phyloP scores from a whole-genome alignment of 441 rosid genomes.

The Jatropha podagrica region DNA sequence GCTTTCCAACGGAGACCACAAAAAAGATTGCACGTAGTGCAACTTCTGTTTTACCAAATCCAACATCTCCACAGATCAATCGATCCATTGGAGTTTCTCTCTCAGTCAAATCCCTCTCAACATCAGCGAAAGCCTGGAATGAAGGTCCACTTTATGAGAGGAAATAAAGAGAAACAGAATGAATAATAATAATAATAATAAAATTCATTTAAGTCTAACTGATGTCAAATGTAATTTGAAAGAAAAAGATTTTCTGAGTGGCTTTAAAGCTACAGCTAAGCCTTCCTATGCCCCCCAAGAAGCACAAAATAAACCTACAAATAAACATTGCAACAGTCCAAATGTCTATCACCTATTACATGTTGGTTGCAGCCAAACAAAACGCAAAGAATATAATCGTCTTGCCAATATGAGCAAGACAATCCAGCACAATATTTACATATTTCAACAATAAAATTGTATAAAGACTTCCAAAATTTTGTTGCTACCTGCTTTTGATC shows the following conservation, averaged over 20 bases:
- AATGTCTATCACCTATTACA: not conserved
- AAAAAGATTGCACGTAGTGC: slow-evolving; percentile 92
- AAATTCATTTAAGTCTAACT: not conserved
- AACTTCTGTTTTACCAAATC: slow-evolving; percentile 99
- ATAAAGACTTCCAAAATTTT: slow-evolving; percentile 3
- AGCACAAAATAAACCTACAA: not conserved
- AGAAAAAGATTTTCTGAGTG: not conserved
- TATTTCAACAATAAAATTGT: slow-evolving; percentile 7
- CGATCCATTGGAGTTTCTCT: slow-evolving; percentile 98
- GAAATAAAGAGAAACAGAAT: not conserved
- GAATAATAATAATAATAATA: not conserved
- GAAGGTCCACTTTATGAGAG: slow-evolving; percentile 25
- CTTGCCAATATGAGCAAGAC: not conserved
- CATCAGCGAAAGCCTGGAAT: slow-evolving; percentile 90
- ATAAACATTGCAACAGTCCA: not conserved
- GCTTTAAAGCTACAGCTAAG: slow-evolving; percentile 8
- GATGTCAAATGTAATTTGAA: not conserved
- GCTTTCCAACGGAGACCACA: slow-evolving; percentile 85
- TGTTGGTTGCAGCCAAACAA: not conserved
- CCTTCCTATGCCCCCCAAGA: not conserved
- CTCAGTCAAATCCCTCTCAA: slow-evolving; percentile 89
- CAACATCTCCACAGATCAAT: slow-evolving; percentile 95
- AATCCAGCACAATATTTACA: not conserved
- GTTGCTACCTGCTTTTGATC: slow-evolving; percentile 80
- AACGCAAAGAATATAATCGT: not conserved